Base-by-base conservation (phyloP, 73 alveolate species). In the Tetrahymena elliotti region DNA sequence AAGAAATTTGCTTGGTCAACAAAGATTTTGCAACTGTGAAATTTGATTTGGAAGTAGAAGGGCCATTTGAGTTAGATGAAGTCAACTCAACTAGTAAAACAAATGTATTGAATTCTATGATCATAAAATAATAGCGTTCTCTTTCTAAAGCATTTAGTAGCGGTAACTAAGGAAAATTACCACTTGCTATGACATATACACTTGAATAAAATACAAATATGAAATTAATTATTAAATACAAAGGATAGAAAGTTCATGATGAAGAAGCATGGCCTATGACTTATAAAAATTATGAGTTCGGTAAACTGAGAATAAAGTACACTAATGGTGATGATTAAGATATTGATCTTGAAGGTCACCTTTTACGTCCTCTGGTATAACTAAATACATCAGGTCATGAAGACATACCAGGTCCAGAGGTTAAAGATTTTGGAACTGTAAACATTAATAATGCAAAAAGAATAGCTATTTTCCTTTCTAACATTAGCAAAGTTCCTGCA, bases 181-280 rank as follows among this genome's bases (percentile, higher is more conserved):
- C 88, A 0, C 95, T 94, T 7, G 92, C 95, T 7, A 94, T 84
- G 83, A 88, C 96, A 24, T 94, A 84, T 40, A 94, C 93, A 33
- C 52, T 94, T 9, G 95, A 84, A 35, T 68, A 88, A 38, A 93
- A 88, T 94, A 84, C 96, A 2, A 94, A 94, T 52, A 97, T 97
- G 52, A 98, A 97, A 83, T 83, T 97, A 8, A 84, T 84, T 0
- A 38, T 97, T 0, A 93, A 95, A 95, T 97, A 96, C 93, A 83
- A 83, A 31, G 98, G 97, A 20, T 98, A 97, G n/a, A 41, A 53
- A 24, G 96, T 98, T 34, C 40, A 35, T 38, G 97, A 97, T 94
- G 93, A 93, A 31, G 96, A 84, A 11, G 97, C 97, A 40, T 97
- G 99, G 99, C 99, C 99, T 13, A 95, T 88, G 35, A 97, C 97